phyloP scores from a whole-genome alignment of 2,329 filamentous ascomycete genomes.

The Paecilomyces variotii region DNA sequence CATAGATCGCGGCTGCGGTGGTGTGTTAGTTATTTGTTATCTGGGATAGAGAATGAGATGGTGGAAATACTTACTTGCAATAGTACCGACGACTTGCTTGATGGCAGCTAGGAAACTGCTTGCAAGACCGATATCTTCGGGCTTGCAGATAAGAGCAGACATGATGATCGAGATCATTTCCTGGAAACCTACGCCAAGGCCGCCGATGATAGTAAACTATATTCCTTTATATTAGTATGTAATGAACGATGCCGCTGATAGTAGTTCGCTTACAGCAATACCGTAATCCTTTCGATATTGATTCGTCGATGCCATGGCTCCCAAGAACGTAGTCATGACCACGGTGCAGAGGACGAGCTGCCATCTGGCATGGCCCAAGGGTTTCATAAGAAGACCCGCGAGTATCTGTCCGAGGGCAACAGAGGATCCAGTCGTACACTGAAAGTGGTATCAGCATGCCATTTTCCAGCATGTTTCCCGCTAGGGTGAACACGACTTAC shows the following conservation, averaged over 20 bases:
- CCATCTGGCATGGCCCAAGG: constrained; percentile 10
- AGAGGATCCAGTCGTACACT: constrained; percentile 32
- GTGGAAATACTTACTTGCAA: constrained; percentile 6
- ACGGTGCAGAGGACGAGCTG: constrained; percentile 10
- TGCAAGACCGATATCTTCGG: constrained; percentile 14
- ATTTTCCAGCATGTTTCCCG: neutral
- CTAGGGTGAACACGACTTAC: constrained; percentile 9
- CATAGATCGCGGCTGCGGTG: constrained; percentile 13
- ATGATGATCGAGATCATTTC: constrained; percentile 16
- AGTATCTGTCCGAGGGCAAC: constrained; percentile 35
- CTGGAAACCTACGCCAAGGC: constrained; percentile 16
- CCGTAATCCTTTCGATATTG: constrained; percentile 10
- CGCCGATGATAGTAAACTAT: constrained; percentile 13
- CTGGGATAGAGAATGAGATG: neutral
- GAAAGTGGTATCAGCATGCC: neutral
- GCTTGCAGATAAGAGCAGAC: constrained; percentile 10
- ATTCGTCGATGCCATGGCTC: constrained; percentile 12
- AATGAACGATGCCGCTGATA: neutral
- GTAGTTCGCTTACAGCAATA: constrained; percentile 8
- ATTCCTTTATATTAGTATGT: neutral
- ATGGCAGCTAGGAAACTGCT: constrained; percentile 14
- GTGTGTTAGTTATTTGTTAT: neutral
- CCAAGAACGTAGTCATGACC: constrained; percentile 12
- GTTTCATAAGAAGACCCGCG: constrained; percentile 17
- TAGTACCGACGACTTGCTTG: constrained; percentile 14